phyloP scores from a whole-genome alignment of 106 monocot genomes.

The Acorus calamus region DNA sequence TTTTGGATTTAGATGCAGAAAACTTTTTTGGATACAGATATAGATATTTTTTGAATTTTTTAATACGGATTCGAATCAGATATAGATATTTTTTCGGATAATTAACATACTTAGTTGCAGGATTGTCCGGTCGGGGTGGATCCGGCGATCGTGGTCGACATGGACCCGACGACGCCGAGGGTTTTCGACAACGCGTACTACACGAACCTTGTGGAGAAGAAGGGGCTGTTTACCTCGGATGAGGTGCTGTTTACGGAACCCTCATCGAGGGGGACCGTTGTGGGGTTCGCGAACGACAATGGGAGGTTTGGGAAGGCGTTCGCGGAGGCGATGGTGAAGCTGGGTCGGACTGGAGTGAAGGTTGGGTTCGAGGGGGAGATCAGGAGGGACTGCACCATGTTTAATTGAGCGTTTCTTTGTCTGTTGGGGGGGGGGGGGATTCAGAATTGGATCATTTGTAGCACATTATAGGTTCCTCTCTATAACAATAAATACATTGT shows the following conservation, averaged over 20 bases:
- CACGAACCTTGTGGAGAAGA: conserved; percentile 13
- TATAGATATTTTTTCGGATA: too few relatives aligned
- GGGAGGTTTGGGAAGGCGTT: conserved; percentile 19
- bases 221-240: conserved; percentile 31
- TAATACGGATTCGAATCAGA: too few relatives aligned
- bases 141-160: too few relatives aligned
- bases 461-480: too few relatives aligned
- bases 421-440: too few relatives aligned
- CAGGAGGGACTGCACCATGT: conserved; percentile 28
- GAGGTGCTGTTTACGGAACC: conserved; percentile 16
- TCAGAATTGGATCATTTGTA: too few relatives aligned
- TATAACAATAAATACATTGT: too few relatives aligned
- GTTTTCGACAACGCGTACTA: conserved; percentile 35
- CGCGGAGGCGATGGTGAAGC: conserved; percentile 14
- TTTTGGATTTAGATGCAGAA: too few relatives aligned
- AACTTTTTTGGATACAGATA: too few relatives aligned
- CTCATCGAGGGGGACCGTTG: conserved; percentile 7
- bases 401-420: conserved; percentile 7
- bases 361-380: conserved; percentile 21
- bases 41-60: too few relatives aligned
- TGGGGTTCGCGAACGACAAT: conserved; percentile 18
- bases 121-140: conserved; percentile 5
- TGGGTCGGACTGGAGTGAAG: conserved; percentile 32
- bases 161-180: not conserved
- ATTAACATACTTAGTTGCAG: too few relatives aligned